Evolutionary conservation across 129 eudicot genomes (phyloP).

Genomic region (Cynara cardunculus): DNA sequence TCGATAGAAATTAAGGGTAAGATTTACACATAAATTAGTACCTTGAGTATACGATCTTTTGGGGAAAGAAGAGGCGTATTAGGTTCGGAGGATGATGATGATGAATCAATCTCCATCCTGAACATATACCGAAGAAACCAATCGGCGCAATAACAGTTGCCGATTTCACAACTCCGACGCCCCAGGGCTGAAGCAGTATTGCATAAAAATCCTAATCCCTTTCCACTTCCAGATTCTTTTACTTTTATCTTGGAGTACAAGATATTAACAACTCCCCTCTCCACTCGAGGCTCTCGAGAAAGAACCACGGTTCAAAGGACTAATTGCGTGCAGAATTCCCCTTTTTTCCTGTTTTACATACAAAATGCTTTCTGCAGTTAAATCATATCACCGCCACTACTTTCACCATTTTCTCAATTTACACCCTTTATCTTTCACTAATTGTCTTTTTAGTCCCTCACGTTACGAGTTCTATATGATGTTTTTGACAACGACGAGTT

Average conservation of each 20-base stretch:
- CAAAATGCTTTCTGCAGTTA: slow-evolving; percentile 19
- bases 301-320: slow-evolving; percentile 27
- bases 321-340: slow-evolving; percentile 18
- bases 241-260: slow-evolving; percentile 20
- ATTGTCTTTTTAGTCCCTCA: background rate
- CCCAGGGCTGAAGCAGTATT: slow-evolving; percentile 42
- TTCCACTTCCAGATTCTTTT: background rate
- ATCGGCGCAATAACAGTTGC: slow-evolving; percentile 58
- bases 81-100: slow-evolving; percentile 42
- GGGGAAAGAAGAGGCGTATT: slow-evolving; percentile 39
- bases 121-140: slow-evolving; percentile 49
- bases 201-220: slow-evolving; percentile 15
- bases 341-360: background rate
- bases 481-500: too few relatives aligned
- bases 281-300: slow-evolving; percentile 30
- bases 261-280: slow-evolving; percentile 9
- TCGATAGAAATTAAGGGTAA: background rate
- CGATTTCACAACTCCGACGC: slow-evolving; percentile 45
- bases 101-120: slow-evolving; percentile 68
- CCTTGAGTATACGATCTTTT: slow-evolving; percentile 60
- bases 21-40: slow-evolving; percentile 16
- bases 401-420: background rate
- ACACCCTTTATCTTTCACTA: background rate
- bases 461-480: background rate
- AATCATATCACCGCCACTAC: slow-evolving; percentile 28